Evolutionary conservation across 2,329 filamentous ascomycete species (phyloP).

Genomic region (Pestalotiopsis sp.): DNA sequence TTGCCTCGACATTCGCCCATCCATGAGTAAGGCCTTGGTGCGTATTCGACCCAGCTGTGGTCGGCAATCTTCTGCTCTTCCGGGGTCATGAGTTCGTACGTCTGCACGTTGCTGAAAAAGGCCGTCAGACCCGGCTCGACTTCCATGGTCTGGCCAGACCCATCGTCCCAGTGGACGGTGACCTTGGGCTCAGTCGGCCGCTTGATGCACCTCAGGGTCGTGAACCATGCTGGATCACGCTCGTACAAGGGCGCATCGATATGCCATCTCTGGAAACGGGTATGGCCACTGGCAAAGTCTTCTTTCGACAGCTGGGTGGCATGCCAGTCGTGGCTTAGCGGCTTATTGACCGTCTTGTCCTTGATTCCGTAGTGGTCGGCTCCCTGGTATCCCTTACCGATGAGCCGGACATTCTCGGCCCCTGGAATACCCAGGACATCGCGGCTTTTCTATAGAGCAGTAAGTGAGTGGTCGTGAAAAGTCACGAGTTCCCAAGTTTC

Average conservation of each 20-base stretch:
- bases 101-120: slow-evolving; percentile 45
- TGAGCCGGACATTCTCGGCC: slow-evolving; percentile 45
- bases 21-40: slow-evolving; percentile 47
- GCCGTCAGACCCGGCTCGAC: slow-evolving; percentile 45
- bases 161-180: slow-evolving; percentile 45
- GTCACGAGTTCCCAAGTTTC: neutral
- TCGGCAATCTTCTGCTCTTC: slow-evolving; percentile 44
- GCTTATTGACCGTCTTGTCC: slow-evolving; percentile 33
- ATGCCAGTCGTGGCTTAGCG: slow-evolving; percentile 41
- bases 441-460: slow-evolving; percentile 26
- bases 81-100: slow-evolving; percentile 41
- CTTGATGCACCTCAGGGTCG: slow-evolving; percentile 41
- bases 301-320: slow-evolving; percentile 31
- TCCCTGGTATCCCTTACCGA: slow-evolving; percentile 49
- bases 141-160: slow-evolving; percentile 43
- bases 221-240: slow-evolving; percentile 44
- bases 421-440: slow-evolving; percentile 41
- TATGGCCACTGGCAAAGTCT: slow-evolving; percentile 42
- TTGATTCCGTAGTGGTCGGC: slow-evolving; percentile 46
- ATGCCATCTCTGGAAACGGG: slow-evolving; percentile 51
- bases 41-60: slow-evolving; percentile 49
- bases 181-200: slow-evolving; percentile 34
- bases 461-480: neutral
- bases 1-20: slow-evolving; percentile 42
- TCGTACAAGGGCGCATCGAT: slow-evolving; percentile 49